Base-by-base conservation (phyloP, 768 basidiomycete species). In the Erythrobasidium yunnanense region DNA sequence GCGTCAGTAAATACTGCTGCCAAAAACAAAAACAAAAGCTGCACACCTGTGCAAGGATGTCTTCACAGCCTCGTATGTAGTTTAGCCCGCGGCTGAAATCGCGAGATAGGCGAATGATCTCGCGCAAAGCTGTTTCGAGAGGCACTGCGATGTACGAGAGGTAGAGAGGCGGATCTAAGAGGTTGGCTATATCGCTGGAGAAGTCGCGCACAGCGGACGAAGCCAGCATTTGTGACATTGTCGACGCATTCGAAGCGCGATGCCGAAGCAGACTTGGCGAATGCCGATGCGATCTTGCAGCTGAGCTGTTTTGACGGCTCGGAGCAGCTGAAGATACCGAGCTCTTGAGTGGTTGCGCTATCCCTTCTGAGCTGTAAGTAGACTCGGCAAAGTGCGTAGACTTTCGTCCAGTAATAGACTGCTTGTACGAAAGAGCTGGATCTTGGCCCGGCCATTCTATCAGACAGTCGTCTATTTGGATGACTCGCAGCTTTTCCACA, bases 361-460 rank as follows among this genome's bases (percentile, higher is more conserved):
- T n/a, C n/a, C n/a, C n/a, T n/a, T n/a, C n/a, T n/a, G n/a, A n/a
- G n/a, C n/a, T n/a, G n/a, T n/a, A n/a, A n/a, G n/a, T n/a, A n/a
- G n/a, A n/a, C n/a, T n/a, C n/a, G n/a, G n/a, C n/a, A n/a, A n/a
- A n/a, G n/a, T n/a, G n/a, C n/a, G n/a, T n/a, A n/a, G n/a, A n/a
- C n/a, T n/a, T n/a, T n/a, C n/a, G n/a, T n/a, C n/a, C n/a, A n/a
- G n/a, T n/a, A n/a, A n/a, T n/a, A n/a, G n/a, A n/a, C n/a, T n/a
- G n/a, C n/a, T n/a, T n/a, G n/a, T n/a, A n/a, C n/a, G n/a, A n/a
- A n/a, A n/a, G n/a, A n/a, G n/a, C n/a, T n/a, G n/a, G n/a, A n/a
- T 51, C 60, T 17, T 63, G 47, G 22, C 60, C 60, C n/a, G 60
- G 60, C 60, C 60, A 63, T 35, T 49, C 60, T 20, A 63, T 27